phyloP scores from a whole-genome alignment of 1,284 basidiomycete species.

The Neolentinus lepideus region DNA sequence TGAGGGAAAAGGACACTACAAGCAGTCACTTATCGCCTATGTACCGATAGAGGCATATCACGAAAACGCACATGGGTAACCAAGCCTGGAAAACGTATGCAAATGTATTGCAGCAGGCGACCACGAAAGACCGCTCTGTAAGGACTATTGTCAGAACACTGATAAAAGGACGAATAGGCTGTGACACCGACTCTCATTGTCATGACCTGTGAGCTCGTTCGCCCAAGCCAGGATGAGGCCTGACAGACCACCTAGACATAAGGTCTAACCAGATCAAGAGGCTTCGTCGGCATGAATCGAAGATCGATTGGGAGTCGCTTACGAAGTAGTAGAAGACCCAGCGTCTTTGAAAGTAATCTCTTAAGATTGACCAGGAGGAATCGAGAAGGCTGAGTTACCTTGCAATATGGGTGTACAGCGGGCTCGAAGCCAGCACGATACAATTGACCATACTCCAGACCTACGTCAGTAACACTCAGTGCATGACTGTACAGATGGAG shows the following conservation, averaged over 20 bases:
- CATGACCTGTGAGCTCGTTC: conserved; percentile 31
- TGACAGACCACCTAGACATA: conserved; percentile 23
- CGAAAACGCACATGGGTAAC: conserved; percentile 27
- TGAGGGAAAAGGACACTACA: conserved; percentile 32
- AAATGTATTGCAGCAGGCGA: conserved; percentile 31
- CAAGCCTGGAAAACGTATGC: conserved; percentile 31
- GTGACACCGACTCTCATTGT: conserved; percentile 27
- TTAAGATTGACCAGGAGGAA: background rate
- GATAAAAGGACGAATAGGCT: background rate
- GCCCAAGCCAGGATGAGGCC: conserved; percentile 33
- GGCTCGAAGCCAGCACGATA: conserved; percentile 28
- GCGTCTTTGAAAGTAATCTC: conserved; percentile 17
- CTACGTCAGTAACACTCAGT: conserved; percentile 14
- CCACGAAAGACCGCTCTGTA: conserved; percentile 30
- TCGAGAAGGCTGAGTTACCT: conserved; percentile 13
- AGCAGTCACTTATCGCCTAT: too few relatives aligned
- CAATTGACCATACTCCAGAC: conserved; percentile 24
- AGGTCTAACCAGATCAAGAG: conserved; percentile 10
- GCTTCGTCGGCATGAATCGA: background rate
- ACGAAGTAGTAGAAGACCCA: conserved; percentile 35
- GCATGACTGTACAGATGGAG: background rate
- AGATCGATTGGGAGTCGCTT: conserved; percentile 3
- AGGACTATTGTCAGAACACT: background rate
- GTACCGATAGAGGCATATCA: too few relatives aligned
- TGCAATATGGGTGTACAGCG: conserved; percentile 26